Evolutionary conservation across 2,329 filamentous ascomycete species (phyloP).

Genomic region (Fusarium algeriense): DNA sequence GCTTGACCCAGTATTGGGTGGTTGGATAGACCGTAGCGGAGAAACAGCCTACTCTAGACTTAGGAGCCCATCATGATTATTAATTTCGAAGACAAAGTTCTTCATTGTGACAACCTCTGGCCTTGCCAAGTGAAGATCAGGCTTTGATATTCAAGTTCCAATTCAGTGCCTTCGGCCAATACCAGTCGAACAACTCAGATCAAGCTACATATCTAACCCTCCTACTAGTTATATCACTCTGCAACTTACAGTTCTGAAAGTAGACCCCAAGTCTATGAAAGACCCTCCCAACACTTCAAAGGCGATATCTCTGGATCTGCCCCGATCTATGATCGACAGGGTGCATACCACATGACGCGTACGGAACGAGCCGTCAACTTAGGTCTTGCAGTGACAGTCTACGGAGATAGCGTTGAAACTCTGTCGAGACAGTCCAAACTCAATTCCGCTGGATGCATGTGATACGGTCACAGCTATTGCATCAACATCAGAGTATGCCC

Average conservation of each 20-base stretch:
- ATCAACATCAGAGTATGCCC: not conserved
- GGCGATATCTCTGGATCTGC: not conserved
- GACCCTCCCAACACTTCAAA: not conserved
- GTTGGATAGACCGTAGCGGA: too few species aligned
- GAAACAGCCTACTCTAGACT: too few species aligned
- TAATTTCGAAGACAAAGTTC: too few species aligned
- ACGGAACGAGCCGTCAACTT: conserved; percentile 3
- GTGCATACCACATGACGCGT: not conserved
- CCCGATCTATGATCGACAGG: not conserved
- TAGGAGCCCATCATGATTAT: too few species aligned
- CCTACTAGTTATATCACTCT: not conserved
- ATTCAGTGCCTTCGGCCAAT: not conserved
- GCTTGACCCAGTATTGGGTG: too few species aligned
- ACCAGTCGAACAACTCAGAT: not conserved
- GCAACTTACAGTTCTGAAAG: not conserved
- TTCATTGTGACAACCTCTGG: too few species aligned
- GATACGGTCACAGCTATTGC: not conserved
- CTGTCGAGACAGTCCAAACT: conserved; percentile 8
- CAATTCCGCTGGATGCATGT: not conserved
- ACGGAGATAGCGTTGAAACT: not conserved
- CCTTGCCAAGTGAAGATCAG: too few species aligned
- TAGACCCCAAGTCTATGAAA: not conserved
- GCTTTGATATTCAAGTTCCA: not conserved
- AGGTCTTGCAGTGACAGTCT: not conserved
- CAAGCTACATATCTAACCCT: not conserved